Base-by-base conservation (phyloP, 805 yeast genomes). In the Alloascoidea hylecoeti region DNA sequence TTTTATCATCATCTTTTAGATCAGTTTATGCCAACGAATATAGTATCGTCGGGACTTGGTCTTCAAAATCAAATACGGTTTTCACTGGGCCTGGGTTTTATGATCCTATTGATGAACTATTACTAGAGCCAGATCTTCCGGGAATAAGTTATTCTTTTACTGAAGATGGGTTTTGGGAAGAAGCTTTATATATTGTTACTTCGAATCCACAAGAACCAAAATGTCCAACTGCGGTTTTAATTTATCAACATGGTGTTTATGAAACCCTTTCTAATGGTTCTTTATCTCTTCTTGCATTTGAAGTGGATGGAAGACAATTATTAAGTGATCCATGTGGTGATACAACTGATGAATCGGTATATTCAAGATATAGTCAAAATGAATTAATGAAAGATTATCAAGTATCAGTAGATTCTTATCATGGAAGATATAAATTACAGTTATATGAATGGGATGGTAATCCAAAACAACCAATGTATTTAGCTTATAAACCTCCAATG, bases 41-140 rank as follows among this genome's bases (percentile, higher is more conserved):
- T n/a, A 23, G 30, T 23, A 23, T 23, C 30, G 30, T 23, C 30
- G 98, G 98, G 4, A 92, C 99, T 0, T 92, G 99, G 99, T 59
- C 88, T 1, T 79, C 96, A 14, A 92, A 92, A 57, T 77, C 96
- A 9, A 83, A 82, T 56, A 76, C 94, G 9, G 98, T 92, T 4
- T 78, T 89, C 63, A 92, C 99, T 1, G 99, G 99, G 0, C 95
- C 97, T 4, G 81, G 88, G 2, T 92, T 92, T 53, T 92, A 74
- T 55, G 97, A 92, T 56, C 99, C 99, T 2, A 81, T 86, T 18
- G 96, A 89, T 53, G 98, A 92, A 57, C 70, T 89, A 14, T 63
- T 92, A 41, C 83, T 86, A 43, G 99, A 92, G 56, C 99, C 99
- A 2, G 89, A 88, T 5, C 67, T 92, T 33, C 96, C 99, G 1